A percentile compares a stretch with the other conserved stretches of the same genome.
Conservation (phyloP, 768 basidiomycete genomes). For the Chalciporus chontae region DNA sequence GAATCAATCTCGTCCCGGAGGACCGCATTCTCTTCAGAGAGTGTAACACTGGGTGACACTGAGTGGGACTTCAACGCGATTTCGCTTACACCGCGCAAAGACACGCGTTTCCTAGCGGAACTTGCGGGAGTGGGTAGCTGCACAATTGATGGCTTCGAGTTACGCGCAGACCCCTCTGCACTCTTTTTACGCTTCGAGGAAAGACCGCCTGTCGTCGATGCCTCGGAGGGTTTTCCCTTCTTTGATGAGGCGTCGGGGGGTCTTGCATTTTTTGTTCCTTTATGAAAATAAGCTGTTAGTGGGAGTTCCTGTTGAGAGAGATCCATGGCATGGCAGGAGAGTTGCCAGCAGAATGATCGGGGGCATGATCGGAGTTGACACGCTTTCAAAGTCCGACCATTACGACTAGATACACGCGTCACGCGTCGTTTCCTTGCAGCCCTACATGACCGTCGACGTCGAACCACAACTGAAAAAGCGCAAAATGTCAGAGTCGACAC, state of each 20-base stretch:
- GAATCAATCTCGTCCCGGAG: constrained; percentile 1
- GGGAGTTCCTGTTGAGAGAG: constrained; percentile 33
- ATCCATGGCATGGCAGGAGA: too few species aligned
- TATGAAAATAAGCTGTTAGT: constrained; percentile 26
- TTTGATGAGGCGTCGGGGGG: not conserved
- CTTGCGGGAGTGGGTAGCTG: constrained; percentile 26
- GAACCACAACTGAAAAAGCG: constrained; percentile 52
- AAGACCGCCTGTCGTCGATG: constrained; percentile 3
- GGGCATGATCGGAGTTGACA: constrained; percentile 36
- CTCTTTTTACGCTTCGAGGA: constrained; percentile 21
- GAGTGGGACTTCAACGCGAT: not conserved
- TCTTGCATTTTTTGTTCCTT: constrained; percentile 8
- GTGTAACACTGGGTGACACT: not conserved
- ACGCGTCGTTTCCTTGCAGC: constrained; percentile 1
- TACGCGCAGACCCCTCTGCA: not conserved
- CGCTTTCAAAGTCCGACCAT: constrained; percentile 33
- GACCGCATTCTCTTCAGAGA: not conserved
- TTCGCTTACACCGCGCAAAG: not conserved
- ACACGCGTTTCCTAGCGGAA: constrained; percentile 16
- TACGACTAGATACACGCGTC: constrained; percentile 19
- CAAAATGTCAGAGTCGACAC: constrained; percentile 47
- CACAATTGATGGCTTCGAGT: not conserved
- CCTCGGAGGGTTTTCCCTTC: constrained; percentile 3
- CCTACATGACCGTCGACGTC: constrained; percentile 20
- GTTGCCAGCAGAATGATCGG: too few species aligned